Conservation (phyloP, 805 yeast genomes). For the Zygotorulaspora florentina region DNA sequence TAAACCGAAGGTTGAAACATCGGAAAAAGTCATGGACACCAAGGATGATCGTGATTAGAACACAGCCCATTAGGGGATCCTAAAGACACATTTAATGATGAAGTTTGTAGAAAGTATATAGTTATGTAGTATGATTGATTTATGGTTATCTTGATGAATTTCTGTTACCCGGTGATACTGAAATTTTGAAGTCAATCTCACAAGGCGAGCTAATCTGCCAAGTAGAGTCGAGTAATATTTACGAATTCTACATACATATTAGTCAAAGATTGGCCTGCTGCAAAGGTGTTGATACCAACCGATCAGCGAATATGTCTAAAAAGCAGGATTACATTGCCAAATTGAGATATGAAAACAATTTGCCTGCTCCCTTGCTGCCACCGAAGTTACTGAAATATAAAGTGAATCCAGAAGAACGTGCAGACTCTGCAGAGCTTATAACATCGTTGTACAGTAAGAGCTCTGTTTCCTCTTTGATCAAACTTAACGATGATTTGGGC, state of each 20-base stretch:
- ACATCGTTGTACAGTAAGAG: slow-evolving; percentile 72
- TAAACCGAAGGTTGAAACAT: slow-evolving; percentile 33
- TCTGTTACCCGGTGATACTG: slow-evolving; percentile 2
- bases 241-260: neutral
- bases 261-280: neutral
- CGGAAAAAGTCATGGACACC: slow-evolving; percentile 22
- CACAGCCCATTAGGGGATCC: neutral
- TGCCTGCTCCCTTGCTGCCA: slow-evolving; percentile 92
- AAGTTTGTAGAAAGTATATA: neutral
- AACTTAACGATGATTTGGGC: slow-evolving; percentile 61
- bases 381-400: slow-evolving; percentile 71
- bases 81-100: neutral
- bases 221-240: neutral
- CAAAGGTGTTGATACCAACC: neutral
- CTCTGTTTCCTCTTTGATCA: slow-evolving; percentile 59
- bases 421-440: slow-evolving; percentile 53
- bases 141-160: neutral
- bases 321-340: slow-evolving; percentile 79
- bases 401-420: slow-evolving; percentile 38
- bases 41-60: slow-evolving; percentile 12
- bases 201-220: neutral
- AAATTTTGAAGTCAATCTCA: neutral
- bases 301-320: slow-evolving; percentile 35
- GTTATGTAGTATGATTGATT: neutral
- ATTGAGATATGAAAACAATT: slow-evolving; percentile 74